A percentile compares a stretch with the other conserved stretches of the same genome.
Conservation (phyloP, 345 rosid species). For the Microcos paniculata region DNA sequence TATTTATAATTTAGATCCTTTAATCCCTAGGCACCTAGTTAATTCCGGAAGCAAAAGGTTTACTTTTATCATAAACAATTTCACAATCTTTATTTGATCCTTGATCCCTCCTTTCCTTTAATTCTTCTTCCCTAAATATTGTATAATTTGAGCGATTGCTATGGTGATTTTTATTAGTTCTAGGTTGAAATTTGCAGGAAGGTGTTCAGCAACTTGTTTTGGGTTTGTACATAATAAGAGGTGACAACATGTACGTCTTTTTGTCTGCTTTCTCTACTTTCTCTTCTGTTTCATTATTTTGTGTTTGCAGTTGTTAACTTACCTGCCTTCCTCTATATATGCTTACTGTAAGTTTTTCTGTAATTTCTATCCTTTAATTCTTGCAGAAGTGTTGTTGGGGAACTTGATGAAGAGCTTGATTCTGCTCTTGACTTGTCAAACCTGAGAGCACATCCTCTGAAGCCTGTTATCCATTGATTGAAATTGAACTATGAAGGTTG, state of each 20-base stretch:
- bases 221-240: slow-evolving; percentile 96
- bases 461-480: slow-evolving; percentile 81
- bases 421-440: slow-evolving; percentile 70
- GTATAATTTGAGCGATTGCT: not conserved
- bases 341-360: not conserved
- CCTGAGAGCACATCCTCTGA: slow-evolving; percentile 93
- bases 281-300: not conserved
- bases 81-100: not conserved
- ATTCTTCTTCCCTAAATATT: not conserved
- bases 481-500: slow-evolving; percentile 10
- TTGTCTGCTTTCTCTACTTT: not conserved
- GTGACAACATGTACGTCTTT: slow-evolving; percentile 82
- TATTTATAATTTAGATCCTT: not conserved
- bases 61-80: not conserved
- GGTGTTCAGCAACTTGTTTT: slow-evolving; percentile 91
- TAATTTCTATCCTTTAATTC: slow-evolving; percentile 5
- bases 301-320: not conserved
- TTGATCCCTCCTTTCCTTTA: not conserved
- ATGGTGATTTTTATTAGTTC: not conserved
- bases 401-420: slow-evolving; percentile 88
- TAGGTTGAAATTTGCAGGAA: slow-evolving; percentile 51
- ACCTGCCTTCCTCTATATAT: not conserved
- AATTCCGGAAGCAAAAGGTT: not conserved
- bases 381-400: slow-evolving; percentile 87
- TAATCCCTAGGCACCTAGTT: not conserved